Percentiles rank a stretch among this genome's conserved stretches.
Evolutionary conservation across 306 rosid species (phyloP).

Genomic region (Malus asiatica): DNA sequence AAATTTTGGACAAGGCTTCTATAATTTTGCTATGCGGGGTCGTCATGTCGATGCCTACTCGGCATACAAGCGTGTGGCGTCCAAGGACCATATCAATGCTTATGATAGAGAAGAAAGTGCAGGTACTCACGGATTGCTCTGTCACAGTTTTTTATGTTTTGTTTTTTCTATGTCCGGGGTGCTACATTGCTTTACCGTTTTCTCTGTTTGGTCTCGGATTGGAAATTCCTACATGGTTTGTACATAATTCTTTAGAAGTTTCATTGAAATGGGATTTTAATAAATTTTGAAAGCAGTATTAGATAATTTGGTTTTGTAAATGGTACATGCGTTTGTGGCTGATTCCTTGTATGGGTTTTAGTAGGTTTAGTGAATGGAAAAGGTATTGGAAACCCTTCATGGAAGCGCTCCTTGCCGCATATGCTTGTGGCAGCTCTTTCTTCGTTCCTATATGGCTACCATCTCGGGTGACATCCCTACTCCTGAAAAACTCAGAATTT

Average conservation of each 20-base stretch:
- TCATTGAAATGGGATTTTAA: background rate
- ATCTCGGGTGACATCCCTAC: slow-evolving; percentile 51
- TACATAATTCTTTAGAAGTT: background rate
- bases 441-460: slow-evolving; percentile 80
- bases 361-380: slow-evolving; percentile 37
- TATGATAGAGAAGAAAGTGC: slow-evolving; percentile 41
- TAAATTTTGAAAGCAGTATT: background rate
- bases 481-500: slow-evolving; percentile 13
- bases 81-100: slow-evolving; percentile 33
- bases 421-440: slow-evolving; percentile 59
- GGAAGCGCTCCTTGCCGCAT: slow-evolving; percentile 60
- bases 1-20: slow-evolving; percentile 24
- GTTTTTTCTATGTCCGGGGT: background rate
- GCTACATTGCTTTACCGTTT: background rate
- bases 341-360: slow-evolving; percentile 24
- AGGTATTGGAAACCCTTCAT: slow-evolving; percentile 43
- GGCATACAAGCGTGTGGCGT: slow-evolving; percentile 39
- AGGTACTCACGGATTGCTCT: slow-evolving; percentile 31
- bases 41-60: slow-evolving; percentile 27
- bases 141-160: background rate
- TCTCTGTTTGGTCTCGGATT: background rate
- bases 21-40: slow-evolving; percentile 56
- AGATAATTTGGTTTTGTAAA: background rate
- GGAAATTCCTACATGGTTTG: background rate
- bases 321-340: slow-evolving; percentile 22